phyloP scores from a whole-genome alignment of 1,284 basidiomycete genomes.

The Rhodotorula sp. region DNA sequence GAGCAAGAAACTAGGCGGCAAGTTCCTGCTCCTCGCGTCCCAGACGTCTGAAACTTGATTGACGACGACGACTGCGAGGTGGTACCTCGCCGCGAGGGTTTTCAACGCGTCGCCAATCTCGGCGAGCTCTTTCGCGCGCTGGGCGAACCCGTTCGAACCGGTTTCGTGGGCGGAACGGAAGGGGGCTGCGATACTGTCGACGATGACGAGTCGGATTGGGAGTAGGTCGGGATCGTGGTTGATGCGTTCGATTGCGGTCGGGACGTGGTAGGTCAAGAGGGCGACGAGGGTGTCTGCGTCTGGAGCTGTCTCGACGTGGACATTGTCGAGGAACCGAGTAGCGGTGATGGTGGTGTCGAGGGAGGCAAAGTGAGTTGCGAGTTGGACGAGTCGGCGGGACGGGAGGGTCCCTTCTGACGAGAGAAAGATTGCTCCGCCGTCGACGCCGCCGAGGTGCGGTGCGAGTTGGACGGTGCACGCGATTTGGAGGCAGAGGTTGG shows the following conservation, averaged over 20 bases:
- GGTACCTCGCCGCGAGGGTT: conserved; percentile 27
- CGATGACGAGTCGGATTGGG: conserved; percentile 33
- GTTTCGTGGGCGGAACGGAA: conserved; percentile 25
- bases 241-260: conserved; percentile 34
- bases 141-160: conserved; percentile 22
- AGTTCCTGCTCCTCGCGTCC: conserved; percentile 45
- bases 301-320: conserved; percentile 35
- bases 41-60: conserved; percentile 84
- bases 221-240: conserved; percentile 8
- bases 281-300: conserved; percentile 35
- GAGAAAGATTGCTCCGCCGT: conserved; percentile 34
- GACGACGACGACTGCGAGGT: conserved; percentile 67
- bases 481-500: conserved; percentile 37
- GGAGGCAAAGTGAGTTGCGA: conserved; percentile 14
- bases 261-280: conserved; percentile 28
- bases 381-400: conserved; percentile 19
- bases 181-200: conserved; percentile 37
- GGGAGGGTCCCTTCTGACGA: conserved; percentile 38
- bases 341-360: not conserved
- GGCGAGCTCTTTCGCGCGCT: conserved; percentile 30
- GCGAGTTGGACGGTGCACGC: conserved; percentile 27
- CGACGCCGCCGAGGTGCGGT: conserved; percentile 12
- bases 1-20: conserved; percentile 9
- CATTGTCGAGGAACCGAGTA: conserved; percentile 34
- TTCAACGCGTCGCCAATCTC: conserved; percentile 32